Percentiles rank a stretch among this genome's conserved stretches.
Evolutionary conservation across 805 yeast species (phyloP).

Genomic region (Nakazawaea populi): DNA sequence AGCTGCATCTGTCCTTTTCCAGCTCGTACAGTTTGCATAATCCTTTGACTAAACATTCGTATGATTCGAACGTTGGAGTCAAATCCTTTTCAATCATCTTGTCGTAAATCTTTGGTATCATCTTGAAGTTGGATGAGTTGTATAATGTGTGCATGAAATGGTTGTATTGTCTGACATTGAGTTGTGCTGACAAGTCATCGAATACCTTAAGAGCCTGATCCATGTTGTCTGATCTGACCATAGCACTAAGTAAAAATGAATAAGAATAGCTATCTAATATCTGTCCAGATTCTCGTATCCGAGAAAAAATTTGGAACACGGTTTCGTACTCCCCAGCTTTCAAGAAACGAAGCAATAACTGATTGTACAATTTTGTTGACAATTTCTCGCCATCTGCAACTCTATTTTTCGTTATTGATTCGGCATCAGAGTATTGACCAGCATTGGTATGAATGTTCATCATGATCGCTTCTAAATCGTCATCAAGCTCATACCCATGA

Average conservation of each 20-base stretch:
- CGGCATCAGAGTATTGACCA: not conserved
- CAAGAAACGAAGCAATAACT: conserved; percentile 21
- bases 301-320: conserved; percentile 19
- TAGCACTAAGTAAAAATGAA: conserved; percentile 24
- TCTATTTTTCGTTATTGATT: conserved; percentile 15
- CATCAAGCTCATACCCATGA: not conserved
- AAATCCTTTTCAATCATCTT: conserved; percentile 27
- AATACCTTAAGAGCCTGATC: conserved; percentile 24
- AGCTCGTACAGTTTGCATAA: conserved; percentile 12
- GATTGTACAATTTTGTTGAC: conserved; percentile 16
- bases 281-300: conserved; percentile 17
- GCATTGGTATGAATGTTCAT: conserved; percentile 5
- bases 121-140: conserved; percentile 11
- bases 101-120: conserved; percentile 25
- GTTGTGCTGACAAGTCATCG: conserved; percentile 15
- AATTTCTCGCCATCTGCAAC: conserved; percentile 14
- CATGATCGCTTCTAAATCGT: not conserved
- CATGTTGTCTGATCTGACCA: conserved; percentile 23
- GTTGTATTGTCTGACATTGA: conserved; percentile 16
- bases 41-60: conserved; percentile 26
- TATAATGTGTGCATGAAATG: conserved; percentile 16
- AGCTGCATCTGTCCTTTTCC: not conserved
- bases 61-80: conserved; percentile 23
- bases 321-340: conserved; percentile 17
- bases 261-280: conserved; percentile 21